Base-by-base conservation (phyloP, 192 early-diverging fungal species). In the Gonapodya sp. region DNA sequence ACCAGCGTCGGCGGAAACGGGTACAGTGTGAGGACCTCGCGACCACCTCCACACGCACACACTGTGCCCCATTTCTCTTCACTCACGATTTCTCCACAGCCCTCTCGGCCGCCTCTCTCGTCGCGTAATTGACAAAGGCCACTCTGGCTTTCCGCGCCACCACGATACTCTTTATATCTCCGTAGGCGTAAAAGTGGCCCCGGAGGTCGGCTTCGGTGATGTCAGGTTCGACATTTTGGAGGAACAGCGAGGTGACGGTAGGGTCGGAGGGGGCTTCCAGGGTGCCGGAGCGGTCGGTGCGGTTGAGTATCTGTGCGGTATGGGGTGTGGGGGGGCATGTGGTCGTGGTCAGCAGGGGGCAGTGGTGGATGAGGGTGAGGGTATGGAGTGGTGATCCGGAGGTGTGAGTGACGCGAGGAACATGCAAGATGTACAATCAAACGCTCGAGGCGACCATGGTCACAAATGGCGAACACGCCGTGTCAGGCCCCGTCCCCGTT, bases 81-180 rank as follows among this genome's bases (percentile, higher is more conserved):
- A 31, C 77, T 31, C 30, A 78, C 32, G 32, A 34, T 78, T 34
- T 78, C 18, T 37, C 35, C 79, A 46, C 91, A 0, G 94, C 97
- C n/a, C 90, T 85, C 85, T 98, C 96, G 30, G 97, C 97, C n/a
- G 88, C 90, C 8, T 87, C 86, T 35, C 97, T 87, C 0, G 89
- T 90, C 24, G 89, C 89, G 85, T 89, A 98, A 83, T 97, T 98
- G 72, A 98, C 86, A 86, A 98, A 98, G 0, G 96, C 96, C 79
- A 94, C 95, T 79, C 91, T 88, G 72, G 91, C 91, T 83, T 94
- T 95, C 74, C 89, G 85, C 30, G 93, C 89, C 0, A 97, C 88
- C 0, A 94, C 91, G 36, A 98, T 86, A 0, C 94, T 95, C 84
- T 95, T 94, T 82, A 97, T 89, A 81, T 97, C 96, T 34, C 97